phyloP scores from a whole-genome alignment of 1,284 basidiomycete species.

The Peniophora sp. region DNA sequence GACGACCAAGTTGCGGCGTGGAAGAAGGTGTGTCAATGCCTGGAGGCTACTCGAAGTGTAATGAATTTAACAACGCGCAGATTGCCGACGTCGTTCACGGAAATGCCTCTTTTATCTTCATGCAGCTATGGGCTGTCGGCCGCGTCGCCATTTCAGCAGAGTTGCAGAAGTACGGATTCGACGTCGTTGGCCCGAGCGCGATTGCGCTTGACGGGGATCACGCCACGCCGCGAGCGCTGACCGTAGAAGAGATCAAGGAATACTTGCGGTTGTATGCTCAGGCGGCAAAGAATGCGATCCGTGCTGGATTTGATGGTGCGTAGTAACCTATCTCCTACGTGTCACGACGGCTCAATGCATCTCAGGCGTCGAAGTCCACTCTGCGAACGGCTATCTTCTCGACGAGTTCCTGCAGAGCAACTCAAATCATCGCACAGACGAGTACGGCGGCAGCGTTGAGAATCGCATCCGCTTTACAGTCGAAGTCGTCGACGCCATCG shows the following conservation, averaged over 20 bases:
- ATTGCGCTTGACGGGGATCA: constrained; percentile 33
- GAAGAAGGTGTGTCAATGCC: constrained; percentile 27
- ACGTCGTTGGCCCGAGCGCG: constrained; percentile 31
- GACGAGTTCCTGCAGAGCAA: constrained; percentile 31
- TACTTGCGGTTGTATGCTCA: constrained; percentile 14
- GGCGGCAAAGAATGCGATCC: constrained; percentile 17
- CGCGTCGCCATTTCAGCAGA: constrained; percentile 23
- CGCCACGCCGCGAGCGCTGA: constrained; percentile 15
- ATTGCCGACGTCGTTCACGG: constrained; percentile 32
- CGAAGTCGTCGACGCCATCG: constrained; percentile 28
- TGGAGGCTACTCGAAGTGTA: neutral
- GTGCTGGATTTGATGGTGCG: constrained; percentile 23
- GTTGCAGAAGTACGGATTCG: constrained; percentile 19
- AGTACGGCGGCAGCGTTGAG: constrained; percentile 50
- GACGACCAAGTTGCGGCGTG: constrained; percentile 37
- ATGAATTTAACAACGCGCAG: constrained; percentile 9
- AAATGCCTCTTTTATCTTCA: constrained; percentile 28
- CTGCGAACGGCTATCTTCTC: constrained; percentile 33
- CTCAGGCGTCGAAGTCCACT: constrained; percentile 27
- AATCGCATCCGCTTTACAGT: constrained; percentile 45
- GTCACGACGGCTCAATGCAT: no score
- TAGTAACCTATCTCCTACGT: no score
- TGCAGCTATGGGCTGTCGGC: constrained; percentile 40
- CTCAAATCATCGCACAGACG: constrained; percentile 48
- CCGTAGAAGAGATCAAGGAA: constrained; percentile 18